Conservation (phyloP, 2,329 filamentous ascomycete species). For the Talaromyces albobiverticillius region DNA sequence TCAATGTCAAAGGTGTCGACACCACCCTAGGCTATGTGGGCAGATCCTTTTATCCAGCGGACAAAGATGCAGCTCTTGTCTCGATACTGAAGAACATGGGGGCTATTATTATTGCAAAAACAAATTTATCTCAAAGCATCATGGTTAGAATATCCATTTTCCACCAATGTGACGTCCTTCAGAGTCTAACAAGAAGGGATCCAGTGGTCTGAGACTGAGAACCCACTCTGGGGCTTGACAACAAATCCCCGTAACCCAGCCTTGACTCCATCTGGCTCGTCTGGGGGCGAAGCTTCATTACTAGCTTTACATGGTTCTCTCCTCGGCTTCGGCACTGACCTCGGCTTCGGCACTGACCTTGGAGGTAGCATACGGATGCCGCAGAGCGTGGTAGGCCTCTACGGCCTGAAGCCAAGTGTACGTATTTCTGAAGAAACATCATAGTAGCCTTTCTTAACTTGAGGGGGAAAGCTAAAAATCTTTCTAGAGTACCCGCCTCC, state of each 20-base stretch:
- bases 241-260: constrained; percentile 38
- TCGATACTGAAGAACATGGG: constrained; percentile 35
- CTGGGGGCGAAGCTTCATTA: constrained; percentile 56
- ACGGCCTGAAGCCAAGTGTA: constrained; percentile 49
- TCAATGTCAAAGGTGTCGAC: constrained; percentile 55
- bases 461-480: no score
- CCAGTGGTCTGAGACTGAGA: constrained; percentile 24
- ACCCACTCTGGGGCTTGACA: constrained; percentile 42
- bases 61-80: constrained; percentile 1
- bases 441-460: no score
- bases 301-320: constrained; percentile 58
- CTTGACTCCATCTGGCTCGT: constrained; percentile 35
- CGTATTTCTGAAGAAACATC: no score
- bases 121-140: constrained; percentile 55
- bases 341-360: constrained; percentile 65
- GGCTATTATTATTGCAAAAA: constrained; percentile 52
- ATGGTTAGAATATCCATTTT: constrained; percentile 48
- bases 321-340: background rate
- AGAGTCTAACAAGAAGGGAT: background rate
- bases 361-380: constrained; percentile 53
- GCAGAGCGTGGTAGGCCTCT: constrained; percentile 47
- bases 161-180: no score
- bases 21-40: constrained; percentile 48
- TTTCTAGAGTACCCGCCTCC: constrained; percentile 58
- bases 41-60: constrained; percentile 47